Evolutionary conservation across 73 alveolate species (phyloP), one percentile per base, ranked within the genome.

Genomic region (Tetrahymena malaccensis): DNA sequence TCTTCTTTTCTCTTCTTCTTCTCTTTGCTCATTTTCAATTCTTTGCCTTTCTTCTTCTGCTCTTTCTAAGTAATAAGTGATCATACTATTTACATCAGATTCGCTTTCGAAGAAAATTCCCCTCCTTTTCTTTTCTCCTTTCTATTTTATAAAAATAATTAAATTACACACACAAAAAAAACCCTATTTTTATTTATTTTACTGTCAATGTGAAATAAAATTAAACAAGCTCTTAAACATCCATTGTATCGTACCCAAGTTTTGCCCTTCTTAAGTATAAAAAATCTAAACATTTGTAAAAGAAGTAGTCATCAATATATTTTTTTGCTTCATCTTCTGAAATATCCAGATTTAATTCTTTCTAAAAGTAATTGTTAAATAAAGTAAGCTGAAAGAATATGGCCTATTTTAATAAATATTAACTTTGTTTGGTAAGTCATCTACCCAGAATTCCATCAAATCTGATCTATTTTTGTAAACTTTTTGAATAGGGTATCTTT

Each of bases 391-490:
- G 44, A 85, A 12, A 85, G 43, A 94, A 94, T 84, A 84, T 93
- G 34, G 38, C 34, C 40, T 55, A 94, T 70, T 40, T 15, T 83
- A 33, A 85, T 38, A n/a, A 43, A 37, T 0, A 43, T 94, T 44
- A 85, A 43, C 84, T 94, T 94, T 93, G 35, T 44, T 35, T 58
- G 97, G 83, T 38, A 55, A 34, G 50, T 85, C 43, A 37, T 89
- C 35, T 27, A 43, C 84, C 97, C 97, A 95, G 56, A 85, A 56
- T 44, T 43, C 57, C 94, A 89, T 19, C 25, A 95, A 89, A 43
- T 56, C 84, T 55, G 93, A 93, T 44, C 95, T 94, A 85, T 95
- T 85, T 95, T 35, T 95, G 55, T 43, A 95, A 93, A 85, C 93
- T 55, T 85, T 95, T 43, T 37, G 85, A 43, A 85, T 83, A 11